Percentiles rank a stretch among this genome's conserved stretches.
These are phyloP conservation scores for Liquidambar formosana DNA, from an alignment of 164 flowering plant species.

Conservation along the genomic window DNA sequence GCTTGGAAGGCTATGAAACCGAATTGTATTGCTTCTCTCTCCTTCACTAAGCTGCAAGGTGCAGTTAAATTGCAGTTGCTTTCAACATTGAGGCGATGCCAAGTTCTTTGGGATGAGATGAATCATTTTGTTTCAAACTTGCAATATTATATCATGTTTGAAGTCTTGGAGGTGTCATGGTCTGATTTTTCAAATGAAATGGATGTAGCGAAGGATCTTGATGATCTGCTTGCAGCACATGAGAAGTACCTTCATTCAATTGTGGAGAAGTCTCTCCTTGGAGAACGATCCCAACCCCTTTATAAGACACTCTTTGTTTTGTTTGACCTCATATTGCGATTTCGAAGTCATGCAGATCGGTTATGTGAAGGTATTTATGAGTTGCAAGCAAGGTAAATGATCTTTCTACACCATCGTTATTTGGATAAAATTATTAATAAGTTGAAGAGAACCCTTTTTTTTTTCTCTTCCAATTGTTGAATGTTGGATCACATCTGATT, in stretches of 20 bases:
- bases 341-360: constrained; percentile 85
- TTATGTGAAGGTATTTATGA: constrained; percentile 88
- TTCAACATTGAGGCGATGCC: constrained; percentile 78
- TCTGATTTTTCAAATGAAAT: constrained; percentile 77
- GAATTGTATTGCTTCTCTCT: constrained; percentile 76
- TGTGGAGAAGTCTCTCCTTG: constrained; percentile 94
- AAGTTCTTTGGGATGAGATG: constrained; percentile 99
- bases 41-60: constrained; percentile 58
- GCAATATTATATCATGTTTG: constrained; percentile 99
- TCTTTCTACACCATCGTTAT: constrained; percentile 4
- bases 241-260: constrained; percentile 90
- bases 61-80: constrained; percentile 64
- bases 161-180: constrained; percentile 99
- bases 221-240: constrained; percentile 94
- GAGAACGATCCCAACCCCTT: constrained; percentile 78
- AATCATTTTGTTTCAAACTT: constrained; percentile 94
- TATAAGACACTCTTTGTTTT: constrained; percentile 73
- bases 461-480: constrained; percentile 3
- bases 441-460: neutral
- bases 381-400: constrained; percentile 74
- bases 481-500: constrained; percentile 2
- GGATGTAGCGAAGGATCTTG: constrained; percentile 90
- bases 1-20: constrained; percentile 99
- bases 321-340: constrained; percentile 88
- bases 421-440: neutral